Conservation (phyloP, 441 rosid species). For the Arabidopsis hybrid region DNA sequence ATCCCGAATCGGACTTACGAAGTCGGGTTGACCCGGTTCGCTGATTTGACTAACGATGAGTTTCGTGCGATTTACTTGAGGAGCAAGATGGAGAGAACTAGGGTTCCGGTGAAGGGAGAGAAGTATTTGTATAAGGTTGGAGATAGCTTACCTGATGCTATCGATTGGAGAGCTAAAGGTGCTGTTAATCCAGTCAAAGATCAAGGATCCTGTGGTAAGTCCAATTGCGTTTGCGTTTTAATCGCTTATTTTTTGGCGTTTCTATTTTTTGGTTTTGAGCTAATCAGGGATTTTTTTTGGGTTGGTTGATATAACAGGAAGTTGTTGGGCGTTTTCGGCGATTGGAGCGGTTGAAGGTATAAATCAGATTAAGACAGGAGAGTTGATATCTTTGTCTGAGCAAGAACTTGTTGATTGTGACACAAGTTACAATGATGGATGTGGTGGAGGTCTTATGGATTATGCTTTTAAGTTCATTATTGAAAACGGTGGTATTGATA, state of each 20-base stretch:
- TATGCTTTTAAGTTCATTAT: slow-evolving; percentile 58
- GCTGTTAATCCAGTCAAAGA: slow-evolving; percentile 59
- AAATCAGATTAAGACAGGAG: slow-evolving; percentile 64
- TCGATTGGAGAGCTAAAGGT: slow-evolving; percentile 70
- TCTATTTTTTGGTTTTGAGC: not conserved
- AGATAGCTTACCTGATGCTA: slow-evolving; percentile 51
- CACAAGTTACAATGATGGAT: slow-evolving; percentile 53
- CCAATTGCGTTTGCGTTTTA: slow-evolving; percentile 1
- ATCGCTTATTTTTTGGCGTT: not conserved
- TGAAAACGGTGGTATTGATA: slow-evolving; percentile 58
- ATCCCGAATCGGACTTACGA: slow-evolving; percentile 43
- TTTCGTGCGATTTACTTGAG: slow-evolving; percentile 54
- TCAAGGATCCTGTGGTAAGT: slow-evolving; percentile 69
- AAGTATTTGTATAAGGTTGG: slow-evolving; percentile 50
- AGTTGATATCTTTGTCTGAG: slow-evolving; percentile 58
- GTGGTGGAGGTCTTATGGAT: slow-evolving; percentile 72
- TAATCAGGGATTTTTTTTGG: slow-evolving; percentile 1
- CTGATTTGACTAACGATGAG: slow-evolving; percentile 65
- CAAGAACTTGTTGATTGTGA: slow-evolving; percentile 71
- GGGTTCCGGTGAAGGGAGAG: slow-evolving; percentile 36
- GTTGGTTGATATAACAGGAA: slow-evolving; percentile 43
- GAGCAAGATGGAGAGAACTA: slow-evolving; percentile 44
- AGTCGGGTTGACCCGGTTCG: slow-evolving; percentile 63
- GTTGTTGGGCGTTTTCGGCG: slow-evolving; percentile 75
- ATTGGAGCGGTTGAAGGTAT: slow-evolving; percentile 69